Evolutionary conservation across 108 stramenopile genomes (phyloP).

Genomic region (Pseudonitzschia pungens): DNA sequence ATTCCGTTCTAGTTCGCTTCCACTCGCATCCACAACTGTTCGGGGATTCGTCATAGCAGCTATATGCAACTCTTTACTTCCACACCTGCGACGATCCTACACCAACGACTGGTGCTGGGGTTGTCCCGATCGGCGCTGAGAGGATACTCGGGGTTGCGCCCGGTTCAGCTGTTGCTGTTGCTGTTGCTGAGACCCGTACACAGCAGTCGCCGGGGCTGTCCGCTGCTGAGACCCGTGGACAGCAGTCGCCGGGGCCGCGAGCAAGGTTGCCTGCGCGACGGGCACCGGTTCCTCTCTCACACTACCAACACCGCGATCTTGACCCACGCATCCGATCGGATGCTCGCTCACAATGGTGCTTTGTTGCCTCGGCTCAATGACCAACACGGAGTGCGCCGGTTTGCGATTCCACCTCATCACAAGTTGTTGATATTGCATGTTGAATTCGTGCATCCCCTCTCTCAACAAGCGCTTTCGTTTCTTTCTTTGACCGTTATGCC

Average conservation of each 20-base stretch:
- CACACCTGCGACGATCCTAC: too few species aligned
- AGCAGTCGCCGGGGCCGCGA: not conserved
- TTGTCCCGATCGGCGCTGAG: not conserved
- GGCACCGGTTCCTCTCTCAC: not conserved
- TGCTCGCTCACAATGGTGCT: not conserved
- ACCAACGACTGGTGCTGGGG: not conserved
- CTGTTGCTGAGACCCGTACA: not conserved
- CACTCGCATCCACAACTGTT: too few species aligned
- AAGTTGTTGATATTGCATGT: constrained; percentile 34
- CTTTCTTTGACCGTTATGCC: constrained; percentile 55
- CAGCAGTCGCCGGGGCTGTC: not conserved
- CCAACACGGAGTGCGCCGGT: constrained; percentile 28
- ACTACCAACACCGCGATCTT: not conserved
- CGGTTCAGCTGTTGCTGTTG: not conserved
- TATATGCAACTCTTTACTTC: too few species aligned
- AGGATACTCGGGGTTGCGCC: not conserved
- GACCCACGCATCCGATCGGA: too few species aligned
- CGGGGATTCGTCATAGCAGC: too few species aligned
- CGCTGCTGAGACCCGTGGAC: not conserved
- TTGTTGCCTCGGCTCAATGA: constrained; percentile 31
- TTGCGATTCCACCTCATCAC: constrained; percentile 46
- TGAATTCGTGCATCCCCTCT: constrained; percentile 61
- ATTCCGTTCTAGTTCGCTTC: too few species aligned
- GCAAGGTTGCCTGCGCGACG: constrained; percentile 11
- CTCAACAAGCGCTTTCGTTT: constrained; percentile 47